Conservation (phyloP, 768 basidiomycete genomes). For the Mycena pura region DNA sequence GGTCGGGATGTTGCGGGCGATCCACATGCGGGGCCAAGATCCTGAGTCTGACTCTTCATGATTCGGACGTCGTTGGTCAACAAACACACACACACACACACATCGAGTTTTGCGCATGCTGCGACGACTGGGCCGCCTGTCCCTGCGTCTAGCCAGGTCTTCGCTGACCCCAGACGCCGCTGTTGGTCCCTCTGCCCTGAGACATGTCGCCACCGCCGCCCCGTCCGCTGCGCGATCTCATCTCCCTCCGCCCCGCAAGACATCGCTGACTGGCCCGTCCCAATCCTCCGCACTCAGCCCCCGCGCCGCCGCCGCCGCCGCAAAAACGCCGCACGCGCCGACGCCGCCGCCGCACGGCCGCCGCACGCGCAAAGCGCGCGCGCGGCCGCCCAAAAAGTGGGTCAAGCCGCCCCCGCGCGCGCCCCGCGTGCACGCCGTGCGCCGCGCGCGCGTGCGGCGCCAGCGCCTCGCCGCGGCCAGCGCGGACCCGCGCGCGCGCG, state of each 20-base stretch:
- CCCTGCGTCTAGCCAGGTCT: too few species aligned
- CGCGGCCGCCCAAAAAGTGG: slow-evolving; percentile 10
- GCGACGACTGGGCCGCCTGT: slow-evolving; percentile 20
- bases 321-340: slow-evolving; percentile 6
- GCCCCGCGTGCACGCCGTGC: background rate
- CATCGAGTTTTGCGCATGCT: slow-evolving; percentile 17
- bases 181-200: too few species aligned
- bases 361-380: slow-evolving; percentile 22
- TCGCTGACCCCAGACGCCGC: too few species aligned
- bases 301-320: background rate
- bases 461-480: background rate
- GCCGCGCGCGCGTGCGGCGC: background rate
- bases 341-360: slow-evolving; percentile 16
- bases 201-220: slow-evolving; percentile 4
- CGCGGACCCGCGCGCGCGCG: slow-evolving; percentile 1
- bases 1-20: too few species aligned
- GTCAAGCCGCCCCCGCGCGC: slow-evolving; percentile 12
- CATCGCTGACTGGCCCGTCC: too few species aligned
- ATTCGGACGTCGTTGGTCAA: background rate
- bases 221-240: background rate
- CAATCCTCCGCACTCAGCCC: too few species aligned
- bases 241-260: background rate
- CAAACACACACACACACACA: background rate
- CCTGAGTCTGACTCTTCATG: background rate
- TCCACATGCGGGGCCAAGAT: background rate